Evolutionary conservation across 495 filamentous ascomycete genomes (phyloP), one percentile per base, ranked within the genome.

Genomic region (Tetracladium marchalianum): DNA sequence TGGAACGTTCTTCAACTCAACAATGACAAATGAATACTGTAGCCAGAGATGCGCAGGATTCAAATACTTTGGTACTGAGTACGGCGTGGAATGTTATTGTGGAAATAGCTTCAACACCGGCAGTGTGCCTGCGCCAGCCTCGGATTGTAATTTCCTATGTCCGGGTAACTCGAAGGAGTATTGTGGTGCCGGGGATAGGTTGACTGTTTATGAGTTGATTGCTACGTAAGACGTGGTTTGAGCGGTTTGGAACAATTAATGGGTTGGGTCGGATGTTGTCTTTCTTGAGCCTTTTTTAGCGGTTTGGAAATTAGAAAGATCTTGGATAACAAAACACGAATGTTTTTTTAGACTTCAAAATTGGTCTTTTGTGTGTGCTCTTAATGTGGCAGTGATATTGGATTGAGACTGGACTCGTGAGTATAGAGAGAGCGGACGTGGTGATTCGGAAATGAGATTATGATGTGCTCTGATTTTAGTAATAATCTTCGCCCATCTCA

Each of bases 11-110:
- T 47, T 48, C 22, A 65, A 68, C 17, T 63, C 72, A 43, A 54
- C 56, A 8, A 77, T 75, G 73, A 75, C 71, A 0, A 54, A 75
- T 9, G 72, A 75, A 48, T 55, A 53, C 2, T 77, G 73, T 54
- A 64, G 64, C 46, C 35, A 39, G 5, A 65, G 66, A 47, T 77
- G 73, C 60, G 61, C 59, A 0, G 67, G 64, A 1, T 75, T 60
- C 39, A 57, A 59, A 15, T 69, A 68, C 41, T 73, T 60, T 56
- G 73, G 66, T 3, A 67, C 69, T 10, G 73, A 77, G 52, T 77
- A 71, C 43, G 66, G 67, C 2, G 56, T 68, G 24, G 70, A 76
- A 47, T 75, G 71, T 59, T 52, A 63, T 55, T 62, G 56, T 41
- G 67, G 66, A 4, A 56, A 62, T 35, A 53, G 35, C 11, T 61